phyloP scores from a whole-genome alignment of 1,284 basidiomycete genomes.

The Heterobasidion parviporum region DNA sequence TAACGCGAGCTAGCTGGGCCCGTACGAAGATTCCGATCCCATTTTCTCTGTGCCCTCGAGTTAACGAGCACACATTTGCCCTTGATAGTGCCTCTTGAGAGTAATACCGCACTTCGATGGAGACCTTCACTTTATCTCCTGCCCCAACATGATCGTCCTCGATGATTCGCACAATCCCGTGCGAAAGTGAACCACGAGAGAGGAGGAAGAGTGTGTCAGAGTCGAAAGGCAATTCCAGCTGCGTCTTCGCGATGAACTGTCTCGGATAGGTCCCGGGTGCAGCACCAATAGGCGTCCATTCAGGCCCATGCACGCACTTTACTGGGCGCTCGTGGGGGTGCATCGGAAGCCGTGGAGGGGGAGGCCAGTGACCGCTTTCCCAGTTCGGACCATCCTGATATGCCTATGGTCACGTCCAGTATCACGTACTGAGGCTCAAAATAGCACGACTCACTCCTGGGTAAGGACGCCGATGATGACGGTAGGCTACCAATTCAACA shows the following conservation, averaged over 20 bases:
- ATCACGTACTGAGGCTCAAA: not conserved
- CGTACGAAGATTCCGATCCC: conserved; percentile 22
- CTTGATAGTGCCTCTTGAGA: conserved; percentile 11
- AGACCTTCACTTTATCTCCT: conserved; percentile 13
- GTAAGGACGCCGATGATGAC: not conserved
- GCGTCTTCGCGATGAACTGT: conserved; percentile 10
- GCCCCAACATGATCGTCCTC: conserved; percentile 8
- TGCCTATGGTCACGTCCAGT: not conserved
- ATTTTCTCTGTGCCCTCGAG: conserved; percentile 11
- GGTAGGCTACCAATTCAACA: conserved; percentile 4
- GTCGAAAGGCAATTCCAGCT: conserved; percentile 15
- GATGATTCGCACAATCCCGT: conserved; percentile 16
- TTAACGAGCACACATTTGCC: conserved; percentile 15
- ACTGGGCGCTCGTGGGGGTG: not conserved
- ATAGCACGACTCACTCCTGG: conserved; percentile 1
- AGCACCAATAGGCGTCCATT: not conserved
- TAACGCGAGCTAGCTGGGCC: not conserved
- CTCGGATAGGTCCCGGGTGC: not conserved
- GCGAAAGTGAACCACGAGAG: conserved; percentile 14
- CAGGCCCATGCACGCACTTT: not conserved
- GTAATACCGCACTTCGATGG: conserved; percentile 14
- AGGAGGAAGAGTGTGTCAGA: conserved; percentile 19
- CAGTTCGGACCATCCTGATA: not conserved
- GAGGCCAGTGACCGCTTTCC: not conserved
- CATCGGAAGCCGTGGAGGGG: not conserved